These are phyloP conservation scores for Phytophthora sp. DNA, from an alignment of 352 stramenopile genomes.

Conservation along the genomic window DNA sequence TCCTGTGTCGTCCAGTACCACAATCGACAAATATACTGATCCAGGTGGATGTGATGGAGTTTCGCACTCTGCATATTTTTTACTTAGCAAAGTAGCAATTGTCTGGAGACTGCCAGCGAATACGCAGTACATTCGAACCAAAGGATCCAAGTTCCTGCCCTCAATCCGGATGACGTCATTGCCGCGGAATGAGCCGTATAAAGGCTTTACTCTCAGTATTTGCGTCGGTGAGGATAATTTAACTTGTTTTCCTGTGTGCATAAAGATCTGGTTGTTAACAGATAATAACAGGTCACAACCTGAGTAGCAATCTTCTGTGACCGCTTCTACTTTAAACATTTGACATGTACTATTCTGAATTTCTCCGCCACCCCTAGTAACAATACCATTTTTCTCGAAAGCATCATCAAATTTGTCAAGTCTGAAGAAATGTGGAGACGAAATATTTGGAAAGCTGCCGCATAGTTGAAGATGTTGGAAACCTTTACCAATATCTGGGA, in stretches of 20 bases:
- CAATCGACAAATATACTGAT: slow-evolving; percentile 29
- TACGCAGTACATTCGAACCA: slow-evolving; percentile 32
- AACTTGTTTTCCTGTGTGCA: slow-evolving; percentile 31
- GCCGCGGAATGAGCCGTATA: slow-evolving; percentile 39
- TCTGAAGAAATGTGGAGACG: slow-evolving; percentile 16
- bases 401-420: slow-evolving; percentile 22
- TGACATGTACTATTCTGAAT: slow-evolving; percentile 26
- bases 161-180: slow-evolving; percentile 39
- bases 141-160: slow-evolving; percentile 25
- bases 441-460: slow-evolving; percentile 16
- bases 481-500: slow-evolving; percentile 8
- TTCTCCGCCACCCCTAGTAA: slow-evolving; percentile 5
- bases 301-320: slow-evolving; percentile 14
- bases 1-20: slow-evolving; percentile 2
- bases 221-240: slow-evolving; percentile 12
- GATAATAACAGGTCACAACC: slow-evolving; percentile 46
- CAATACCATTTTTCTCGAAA: not conserved
- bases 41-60: slow-evolving; percentile 34
- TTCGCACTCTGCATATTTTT: slow-evolving; percentile 32
- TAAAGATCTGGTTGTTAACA: slow-evolving; percentile 52
- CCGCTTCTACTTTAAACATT: slow-evolving; percentile 14
- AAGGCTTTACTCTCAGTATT: slow-evolving; percentile 23
- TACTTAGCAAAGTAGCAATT: slow-evolving; percentile 7
- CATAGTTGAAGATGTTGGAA: slow-evolving; percentile 25
- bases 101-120: slow-evolving; percentile 29